phyloP scores from a whole-genome alignment of 2,329 filamentous ascomycete species.

The Byssothecium circinans region DNA sequence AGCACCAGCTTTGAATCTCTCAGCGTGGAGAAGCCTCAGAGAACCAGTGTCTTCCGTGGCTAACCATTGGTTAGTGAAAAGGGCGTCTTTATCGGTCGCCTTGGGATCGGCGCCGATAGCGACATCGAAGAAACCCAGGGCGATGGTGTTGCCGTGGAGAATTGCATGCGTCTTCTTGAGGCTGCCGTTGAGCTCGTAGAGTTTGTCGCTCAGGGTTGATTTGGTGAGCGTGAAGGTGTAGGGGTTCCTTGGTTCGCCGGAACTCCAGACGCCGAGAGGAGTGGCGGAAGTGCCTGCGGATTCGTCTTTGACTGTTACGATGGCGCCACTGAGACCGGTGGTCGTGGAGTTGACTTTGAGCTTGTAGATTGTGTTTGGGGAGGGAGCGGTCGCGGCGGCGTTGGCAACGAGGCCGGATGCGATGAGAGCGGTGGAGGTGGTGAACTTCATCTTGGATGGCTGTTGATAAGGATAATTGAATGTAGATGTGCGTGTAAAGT shows the following conservation, averaged over 20 bases:
- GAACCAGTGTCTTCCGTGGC: not conserved
- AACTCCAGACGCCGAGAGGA: slow-evolving; percentile 8
- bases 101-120: slow-evolving; percentile 1
- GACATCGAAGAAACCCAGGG: slow-evolving; percentile 5
- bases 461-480: not conserved
- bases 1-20: slow-evolving; percentile 2
- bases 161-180: slow-evolving; percentile 5
- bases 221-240: slow-evolving; percentile 8
- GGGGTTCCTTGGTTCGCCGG: slow-evolving; percentile 6
- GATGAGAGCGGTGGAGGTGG: slow-evolving; percentile 1
- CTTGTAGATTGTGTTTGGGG: slow-evolving; percentile 5
- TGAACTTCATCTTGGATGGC: slow-evolving; percentile 8
- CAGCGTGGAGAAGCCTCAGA: not conserved
- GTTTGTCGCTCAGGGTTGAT: not conserved
- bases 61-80: slow-evolving; percentile 2
- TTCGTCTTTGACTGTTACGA: slow-evolving; percentile 7
- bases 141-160: slow-evolving; percentile 1
- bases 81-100: not conserved
- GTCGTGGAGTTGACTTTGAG: slow-evolving; percentile 4
- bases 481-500: not conserved
- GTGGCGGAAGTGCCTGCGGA: slow-evolving; percentile 3
- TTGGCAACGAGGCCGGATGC: slow-evolving; percentile 4
- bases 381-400: not conserved
- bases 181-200: slow-evolving; percentile 7
- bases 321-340: not conserved